Evolutionary conservation across 345 rosid genomes (phyloP).

Genomic region (Stellera chamaejasme): DNA sequence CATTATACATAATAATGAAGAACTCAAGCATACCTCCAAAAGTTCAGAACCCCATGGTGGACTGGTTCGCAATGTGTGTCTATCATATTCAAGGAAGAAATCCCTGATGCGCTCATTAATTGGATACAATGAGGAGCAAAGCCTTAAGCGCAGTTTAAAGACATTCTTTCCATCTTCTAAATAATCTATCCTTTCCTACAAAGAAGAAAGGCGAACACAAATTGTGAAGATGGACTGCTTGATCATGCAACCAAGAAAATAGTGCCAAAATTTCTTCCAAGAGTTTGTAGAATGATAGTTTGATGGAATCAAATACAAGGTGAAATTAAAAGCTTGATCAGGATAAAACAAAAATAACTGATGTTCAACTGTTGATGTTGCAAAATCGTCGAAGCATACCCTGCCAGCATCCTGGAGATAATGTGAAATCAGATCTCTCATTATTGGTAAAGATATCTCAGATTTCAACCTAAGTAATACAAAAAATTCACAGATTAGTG

Average conservation of each 20-base stretch:
- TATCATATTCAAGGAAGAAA: constrained; percentile 96
- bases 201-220: constrained; percentile 7
- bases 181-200: constrained; percentile 91
- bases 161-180: constrained; percentile 93
- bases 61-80: constrained; percentile 89
- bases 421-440: constrained; percentile 94
- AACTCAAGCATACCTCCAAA: constrained; percentile 59
- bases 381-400: constrained; percentile 32
- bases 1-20: background rate
- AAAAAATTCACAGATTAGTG: background rate
- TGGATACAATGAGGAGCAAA: constrained; percentile 91
- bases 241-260: background rate
- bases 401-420: constrained; percentile 89
- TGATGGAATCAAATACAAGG: too few relatives aligned
- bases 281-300: too few relatives aligned
- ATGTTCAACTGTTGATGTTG: constrained; percentile 1
- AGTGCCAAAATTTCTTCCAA: too few relatives aligned
- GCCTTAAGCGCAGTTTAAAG: constrained; percentile 78
- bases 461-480: constrained; percentile 60
- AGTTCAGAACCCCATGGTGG: constrained; percentile 99
- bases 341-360: background rate
- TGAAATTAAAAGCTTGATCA: too few relatives aligned
- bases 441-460: constrained; percentile 89
- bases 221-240: background rate
- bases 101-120: constrained; percentile 92